Conservation (phyloP, 306 rosid species). For the Rubus idaeus region DNA sequence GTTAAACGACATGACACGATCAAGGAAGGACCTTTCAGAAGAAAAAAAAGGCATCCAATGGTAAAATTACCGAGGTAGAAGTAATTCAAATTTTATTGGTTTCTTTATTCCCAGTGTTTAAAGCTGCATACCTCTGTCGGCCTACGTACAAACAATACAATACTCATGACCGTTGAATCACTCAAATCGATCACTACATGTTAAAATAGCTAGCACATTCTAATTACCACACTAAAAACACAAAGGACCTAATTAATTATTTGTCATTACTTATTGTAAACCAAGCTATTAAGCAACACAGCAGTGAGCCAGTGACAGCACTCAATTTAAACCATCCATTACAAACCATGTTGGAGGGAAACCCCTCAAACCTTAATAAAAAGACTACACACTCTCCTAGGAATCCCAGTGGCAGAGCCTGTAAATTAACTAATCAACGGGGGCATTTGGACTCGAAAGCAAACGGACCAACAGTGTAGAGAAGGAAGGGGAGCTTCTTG, state of each 20-base stretch:
- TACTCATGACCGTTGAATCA: slow-evolving; percentile 3
- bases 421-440: background rate
- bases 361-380: background rate
- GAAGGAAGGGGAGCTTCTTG: slow-evolving; percentile 51
- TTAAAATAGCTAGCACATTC: background rate
- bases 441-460: slow-evolving; percentile 76
- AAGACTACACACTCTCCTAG: background rate
- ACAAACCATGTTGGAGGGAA: background rate
- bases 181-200: background rate
- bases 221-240: background rate
- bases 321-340: background rate
- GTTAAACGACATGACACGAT: background rate
- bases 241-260: background rate
- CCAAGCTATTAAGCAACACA: background rate
- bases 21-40: background rate
- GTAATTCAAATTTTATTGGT: background rate
- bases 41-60: background rate
- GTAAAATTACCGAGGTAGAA: background rate
- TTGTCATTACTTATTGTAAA: background rate
- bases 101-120: background rate
- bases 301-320: too few species aligned
- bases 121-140: background rate
- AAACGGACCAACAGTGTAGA: slow-evolving; percentile 72
- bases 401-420: background rate
- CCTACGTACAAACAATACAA: background rate